Conservation (phyloP, 2,329 filamentous ascomycete species). For the Epichloe hybrida region DNA sequence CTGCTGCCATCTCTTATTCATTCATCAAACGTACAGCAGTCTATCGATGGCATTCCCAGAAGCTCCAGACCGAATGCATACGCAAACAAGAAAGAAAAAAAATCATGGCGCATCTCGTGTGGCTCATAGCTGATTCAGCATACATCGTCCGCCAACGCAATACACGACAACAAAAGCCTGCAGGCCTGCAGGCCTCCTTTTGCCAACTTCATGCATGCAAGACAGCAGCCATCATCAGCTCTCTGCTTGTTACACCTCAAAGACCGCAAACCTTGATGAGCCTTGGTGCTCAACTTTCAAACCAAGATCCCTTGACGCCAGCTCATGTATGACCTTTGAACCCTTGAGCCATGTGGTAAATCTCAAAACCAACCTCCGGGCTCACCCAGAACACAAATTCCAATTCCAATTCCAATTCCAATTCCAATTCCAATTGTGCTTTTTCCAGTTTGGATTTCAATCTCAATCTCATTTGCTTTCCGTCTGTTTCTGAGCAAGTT, state of each 20-base stretch:
- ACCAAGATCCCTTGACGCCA: not conserved
- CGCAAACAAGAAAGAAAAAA: not conserved
- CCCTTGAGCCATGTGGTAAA: not conserved
- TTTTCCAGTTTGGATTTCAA: not conserved
- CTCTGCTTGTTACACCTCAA: not conserved
- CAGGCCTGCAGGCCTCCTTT: not conserved
- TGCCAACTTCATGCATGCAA: constrained; percentile 1
- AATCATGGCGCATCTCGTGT: too few relatives aligned
- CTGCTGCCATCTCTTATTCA: not conserved
- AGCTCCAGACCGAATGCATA: constrained; percentile 1
- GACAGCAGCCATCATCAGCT: constrained; percentile 2
- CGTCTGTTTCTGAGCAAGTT: not conserved
- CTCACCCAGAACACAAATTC: not conserved
- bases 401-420: not conserved
- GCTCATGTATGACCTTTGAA: not conserved
- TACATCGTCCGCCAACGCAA: too few relatives aligned
- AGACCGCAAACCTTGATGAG: not conserved
- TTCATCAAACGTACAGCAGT: not conserved
- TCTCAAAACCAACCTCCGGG: not conserved
- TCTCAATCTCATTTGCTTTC: not conserved
- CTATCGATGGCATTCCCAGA: not conserved
- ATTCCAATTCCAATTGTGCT: not conserved
- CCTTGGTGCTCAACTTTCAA: not conserved
- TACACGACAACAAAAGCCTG: not conserved
- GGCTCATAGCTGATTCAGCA: too few relatives aligned